Percentiles rank a stretch among this genome's conserved stretches.
These are phyloP conservation scores for Dictyostelium capitatum DNA, from an alignment of 78 protist species.

Conservation along the genomic window DNA sequence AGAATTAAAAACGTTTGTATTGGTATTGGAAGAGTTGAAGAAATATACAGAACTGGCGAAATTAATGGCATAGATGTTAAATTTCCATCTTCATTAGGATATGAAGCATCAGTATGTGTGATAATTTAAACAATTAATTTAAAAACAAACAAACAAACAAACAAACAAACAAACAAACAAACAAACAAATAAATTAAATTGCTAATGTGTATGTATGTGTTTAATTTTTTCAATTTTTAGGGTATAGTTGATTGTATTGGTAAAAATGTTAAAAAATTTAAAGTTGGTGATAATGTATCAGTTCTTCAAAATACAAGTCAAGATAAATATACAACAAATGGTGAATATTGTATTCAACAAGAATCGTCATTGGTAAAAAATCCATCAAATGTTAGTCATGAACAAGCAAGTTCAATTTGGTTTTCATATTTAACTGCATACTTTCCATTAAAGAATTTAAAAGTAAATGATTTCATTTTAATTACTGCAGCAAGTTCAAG, in stretches of 20 bases:
- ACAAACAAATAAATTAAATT: too few species aligned
- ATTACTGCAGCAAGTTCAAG: slow-evolving; percentile 37
- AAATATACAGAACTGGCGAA: neutral
- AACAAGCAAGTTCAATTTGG: neutral
- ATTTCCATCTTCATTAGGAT: slow-evolving; percentile 12
- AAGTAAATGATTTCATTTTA: slow-evolving; percentile 1
- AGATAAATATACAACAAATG: neutral
- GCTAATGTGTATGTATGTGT: too few species aligned
- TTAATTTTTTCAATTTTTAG: too few species aligned
- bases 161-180: too few species aligned
- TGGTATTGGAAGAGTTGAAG: slow-evolving; percentile 22
- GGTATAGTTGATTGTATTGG: neutral
- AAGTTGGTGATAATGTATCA: slow-evolving; percentile 11
- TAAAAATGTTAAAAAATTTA: slow-evolving; percentile 1
- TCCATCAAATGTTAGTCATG: slow-evolving; percentile 2
- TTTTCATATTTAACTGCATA: neutral
- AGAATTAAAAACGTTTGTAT: neutral
- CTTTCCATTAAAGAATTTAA: neutral
- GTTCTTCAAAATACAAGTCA: neutral
- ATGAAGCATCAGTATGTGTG: slow-evolving; percentile 5
- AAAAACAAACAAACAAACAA: too few species aligned
- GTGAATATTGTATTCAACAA: neutral
- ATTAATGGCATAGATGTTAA: neutral
- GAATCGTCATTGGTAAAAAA: neutral
- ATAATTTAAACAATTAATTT: too few species aligned